phyloP scores from a whole-genome alignment of 768 basidiomycete genomes.

The Boletus eberwhitei region DNA sequence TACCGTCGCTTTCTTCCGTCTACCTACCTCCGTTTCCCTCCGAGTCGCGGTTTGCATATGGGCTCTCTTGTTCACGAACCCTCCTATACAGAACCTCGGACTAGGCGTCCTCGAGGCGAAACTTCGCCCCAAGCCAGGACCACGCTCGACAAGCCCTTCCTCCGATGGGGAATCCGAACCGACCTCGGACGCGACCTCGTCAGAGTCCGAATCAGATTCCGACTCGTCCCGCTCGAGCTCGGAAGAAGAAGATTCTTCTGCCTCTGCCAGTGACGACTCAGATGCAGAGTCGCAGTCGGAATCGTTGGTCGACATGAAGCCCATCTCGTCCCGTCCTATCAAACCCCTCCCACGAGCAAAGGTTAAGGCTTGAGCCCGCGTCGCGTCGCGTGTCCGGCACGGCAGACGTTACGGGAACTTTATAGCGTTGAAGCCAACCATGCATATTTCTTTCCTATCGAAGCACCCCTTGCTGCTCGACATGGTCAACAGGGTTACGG shows the following conservation, averaged over 20 bases:
- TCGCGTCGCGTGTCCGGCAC: neutral
- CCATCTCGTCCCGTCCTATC: slow-evolving; percentile 42
- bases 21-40: neutral
- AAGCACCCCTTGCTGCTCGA: neutral
- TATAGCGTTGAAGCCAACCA: neutral
- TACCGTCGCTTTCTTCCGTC: neutral
- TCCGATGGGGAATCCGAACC: slow-evolving; percentile 9
- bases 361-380: slow-evolving; percentile 29
- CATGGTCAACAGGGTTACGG: neutral
- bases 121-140: slow-evolving; percentile 18
- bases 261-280: slow-evolving; percentile 7
- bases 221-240: slow-evolving; percentile 3
- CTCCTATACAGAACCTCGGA: slow-evolving; percentile 52
- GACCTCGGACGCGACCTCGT: slow-evolving; percentile 1
- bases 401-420: neutral
- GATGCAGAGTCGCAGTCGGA: slow-evolving; percentile 14
- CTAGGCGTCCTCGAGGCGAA: slow-evolving; percentile 55
- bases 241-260: slow-evolving; percentile 16
- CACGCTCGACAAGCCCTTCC: slow-evolving; percentile 10
- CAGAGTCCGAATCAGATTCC: slow-evolving; percentile 14
- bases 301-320: slow-evolving; percentile 33
- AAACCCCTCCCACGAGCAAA: slow-evolving; percentile 43
- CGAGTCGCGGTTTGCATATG: neutral
- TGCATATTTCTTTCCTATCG: neutral
- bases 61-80: neutral